These are phyloP conservation scores for Metschnikowia lachancei DNA, from an alignment of 805 yeast genomes.

Conservation along the genomic window DNA sequence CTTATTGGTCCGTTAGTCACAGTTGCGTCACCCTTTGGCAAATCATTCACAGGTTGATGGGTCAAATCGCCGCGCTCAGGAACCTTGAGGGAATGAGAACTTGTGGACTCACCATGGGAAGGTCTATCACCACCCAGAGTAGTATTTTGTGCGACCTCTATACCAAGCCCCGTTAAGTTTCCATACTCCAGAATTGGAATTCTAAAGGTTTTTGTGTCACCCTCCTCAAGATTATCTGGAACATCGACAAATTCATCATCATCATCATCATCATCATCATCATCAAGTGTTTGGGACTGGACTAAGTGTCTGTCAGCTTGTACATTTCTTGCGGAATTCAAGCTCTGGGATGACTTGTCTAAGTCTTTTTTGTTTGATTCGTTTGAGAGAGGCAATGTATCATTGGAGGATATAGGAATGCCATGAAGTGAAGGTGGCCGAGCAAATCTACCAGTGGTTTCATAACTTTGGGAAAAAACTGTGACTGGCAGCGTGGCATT, in stretches of 20 bases:
- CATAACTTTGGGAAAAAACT: not conserved
- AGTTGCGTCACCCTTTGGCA: not conserved
- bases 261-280: constrained; percentile 7
- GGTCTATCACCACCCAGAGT: not conserved
- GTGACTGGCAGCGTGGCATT: not conserved
- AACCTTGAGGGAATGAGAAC: constrained; percentile 1
- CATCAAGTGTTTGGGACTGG: constrained; percentile 1
- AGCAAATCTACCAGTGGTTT: not conserved
- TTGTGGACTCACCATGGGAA: not conserved
- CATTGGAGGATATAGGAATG: too few species aligned
- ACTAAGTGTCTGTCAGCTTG: not conserved
- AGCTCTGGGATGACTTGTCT: not conserved
- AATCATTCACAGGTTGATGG: constrained; percentile 1
- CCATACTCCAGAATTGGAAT: constrained; percentile 6
- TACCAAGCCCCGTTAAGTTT: not conserved
- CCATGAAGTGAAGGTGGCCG: not conserved
- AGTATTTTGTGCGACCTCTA: not conserved
- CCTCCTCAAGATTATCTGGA: constrained; percentile 14
- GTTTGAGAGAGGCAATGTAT: not conserved
- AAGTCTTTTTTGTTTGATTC: not conserved
- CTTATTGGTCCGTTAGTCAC: not conserved
- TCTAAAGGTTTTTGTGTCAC: constrained; percentile 4
- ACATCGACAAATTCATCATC: constrained; percentile 19
- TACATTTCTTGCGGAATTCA: not conserved
- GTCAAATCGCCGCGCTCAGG: constrained; percentile 7